Evolutionary conservation across 345 rosid genomes (phyloP), one percentile per base, ranked within the genome.

Genomic region (Toxicodendron radicans): DNA sequence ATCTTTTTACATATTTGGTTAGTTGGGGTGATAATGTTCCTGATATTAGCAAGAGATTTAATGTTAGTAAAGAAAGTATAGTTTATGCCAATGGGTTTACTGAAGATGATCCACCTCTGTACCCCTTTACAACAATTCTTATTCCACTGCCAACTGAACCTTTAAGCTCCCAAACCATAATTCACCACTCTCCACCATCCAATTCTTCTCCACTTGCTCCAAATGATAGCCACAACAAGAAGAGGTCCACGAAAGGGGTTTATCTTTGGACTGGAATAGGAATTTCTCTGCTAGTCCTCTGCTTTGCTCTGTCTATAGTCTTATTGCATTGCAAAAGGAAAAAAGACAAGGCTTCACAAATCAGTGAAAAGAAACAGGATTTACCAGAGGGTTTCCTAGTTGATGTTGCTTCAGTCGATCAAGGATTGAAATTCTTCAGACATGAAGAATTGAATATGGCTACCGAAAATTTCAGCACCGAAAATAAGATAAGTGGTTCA

Each of bases 121-220:
- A 51, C 58, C 81, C 87, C 46, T 80, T 77, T 56, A 87, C 91
- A 18, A 89, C 93, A 5, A 66, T 89, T 76, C 80, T 84, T 58
- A 72, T 87, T 58, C 89, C 89, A 58, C 32, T 84, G 61, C 27
- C 69, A 8, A 43, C 77, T 58, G 65, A 65, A 68, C 89, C 93
- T 24, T 69, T n/a, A 13, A 86, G 79, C 68, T 81, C 77, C 3
- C 75, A 81, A 46, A 83, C 85, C 58, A 64, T 30, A 49, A 70
- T 80, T 77, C 82, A 63, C 20, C 61, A 27, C 45, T 76, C 76
- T 41, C 72, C 74, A 18, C 77, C 70, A 21, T 75, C 80, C 17
- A n/a, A 65, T 59, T 5, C 73, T 53, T 27, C 58, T 60, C 57
- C 83, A 11, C 0, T 38, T 58, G 52, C 33, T 58, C 78, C 75